Conservation (phyloP, 805 yeast species). For the Metschnikowia anglica region DNA sequence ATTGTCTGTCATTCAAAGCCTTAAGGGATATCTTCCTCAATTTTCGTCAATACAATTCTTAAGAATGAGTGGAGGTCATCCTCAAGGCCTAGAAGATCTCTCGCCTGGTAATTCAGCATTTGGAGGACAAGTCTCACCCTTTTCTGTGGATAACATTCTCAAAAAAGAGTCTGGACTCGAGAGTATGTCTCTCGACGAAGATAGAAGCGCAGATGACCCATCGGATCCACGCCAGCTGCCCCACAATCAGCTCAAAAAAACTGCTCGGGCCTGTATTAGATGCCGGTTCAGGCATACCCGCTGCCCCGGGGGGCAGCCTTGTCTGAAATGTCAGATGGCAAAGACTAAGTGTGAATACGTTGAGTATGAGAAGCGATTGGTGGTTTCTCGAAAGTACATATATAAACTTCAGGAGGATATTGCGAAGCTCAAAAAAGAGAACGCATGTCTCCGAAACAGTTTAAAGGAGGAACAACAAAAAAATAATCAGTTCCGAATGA, state of each 20-base stretch:
- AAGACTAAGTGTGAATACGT: constrained; percentile 64
- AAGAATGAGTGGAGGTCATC: too few relatives aligned
- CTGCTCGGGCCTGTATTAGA: constrained; percentile 53
- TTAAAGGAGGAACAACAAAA: constrained; percentile 32
- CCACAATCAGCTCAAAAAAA: constrained; percentile 27
- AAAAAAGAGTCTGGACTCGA: constrained; percentile 5
- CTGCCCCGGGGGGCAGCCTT: constrained; percentile 78
- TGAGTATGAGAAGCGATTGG: constrained; percentile 70
- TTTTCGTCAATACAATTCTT: too few relatives aligned
- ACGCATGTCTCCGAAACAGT: constrained; percentile 51
- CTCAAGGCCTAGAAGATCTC: constrained; percentile 1
- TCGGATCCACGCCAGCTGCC: constrained; percentile 4
- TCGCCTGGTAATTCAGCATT: background rate
- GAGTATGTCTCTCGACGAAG: constrained; percentile 9
- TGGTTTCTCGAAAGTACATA: constrained; percentile 68
- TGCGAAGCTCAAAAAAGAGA: constrained; percentile 62
- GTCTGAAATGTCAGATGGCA: constrained; percentile 58
- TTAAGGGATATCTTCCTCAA: background rate
- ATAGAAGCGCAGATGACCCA: constrained; percentile 5
- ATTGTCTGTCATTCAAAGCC: background rate
- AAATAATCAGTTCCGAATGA: background rate
- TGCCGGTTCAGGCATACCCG: constrained; percentile 72
- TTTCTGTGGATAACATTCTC: background rate
- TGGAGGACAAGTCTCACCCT: background rate
- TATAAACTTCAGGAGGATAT: constrained; percentile 67